Evolutionary conservation across 1,284 basidiomycete genomes (phyloP).

Genomic region (Microbotryum intermedium): DNA sequence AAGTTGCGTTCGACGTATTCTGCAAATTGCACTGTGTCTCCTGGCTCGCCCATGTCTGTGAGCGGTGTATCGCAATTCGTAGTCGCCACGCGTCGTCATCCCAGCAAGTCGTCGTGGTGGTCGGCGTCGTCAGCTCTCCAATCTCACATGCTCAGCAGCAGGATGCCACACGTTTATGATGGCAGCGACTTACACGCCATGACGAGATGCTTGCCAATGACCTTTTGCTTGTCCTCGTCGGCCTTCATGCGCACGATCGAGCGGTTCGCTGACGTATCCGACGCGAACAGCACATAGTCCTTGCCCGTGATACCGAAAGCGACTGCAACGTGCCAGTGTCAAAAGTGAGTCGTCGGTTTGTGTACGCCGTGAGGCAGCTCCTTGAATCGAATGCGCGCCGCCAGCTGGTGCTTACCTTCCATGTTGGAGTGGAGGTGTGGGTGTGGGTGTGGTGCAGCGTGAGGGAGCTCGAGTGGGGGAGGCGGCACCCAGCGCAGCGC

Average conservation of each 20-base stretch:
- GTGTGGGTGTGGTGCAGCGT: too few species aligned
- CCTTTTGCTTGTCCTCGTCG: conserved; percentile 96
- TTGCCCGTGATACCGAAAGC: conserved; percentile 58
- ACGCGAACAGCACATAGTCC: conserved; percentile 81
- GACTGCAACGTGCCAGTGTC: conserved; percentile 8
- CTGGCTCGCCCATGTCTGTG: conserved; percentile 43
- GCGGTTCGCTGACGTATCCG: conserved; percentile 78
- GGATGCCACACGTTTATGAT: not conserved
- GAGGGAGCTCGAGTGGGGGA: too few species aligned
- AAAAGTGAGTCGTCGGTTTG: too few species aligned
- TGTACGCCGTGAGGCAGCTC: too few species aligned
- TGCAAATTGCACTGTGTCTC: conserved; percentile 93
- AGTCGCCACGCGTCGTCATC: not conserved
- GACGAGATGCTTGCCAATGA: conserved; percentile 78
- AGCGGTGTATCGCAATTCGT: not conserved
- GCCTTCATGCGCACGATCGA: conserved; percentile 97
- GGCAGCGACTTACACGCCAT: conserved; percentile 67
- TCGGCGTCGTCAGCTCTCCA: too few species aligned
- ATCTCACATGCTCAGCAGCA: not conserved
- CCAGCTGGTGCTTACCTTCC: too few species aligned
- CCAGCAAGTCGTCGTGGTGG: not conserved
- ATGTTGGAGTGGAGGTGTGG: too few species aligned
- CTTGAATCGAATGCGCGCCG: too few species aligned
- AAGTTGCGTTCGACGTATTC: conserved; percentile 95
- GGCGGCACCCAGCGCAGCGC: too few species aligned